Base-by-base conservation (phyloP, 2,329 filamentous ascomycete genomes). In the Byssochlamys sp. region DNA sequence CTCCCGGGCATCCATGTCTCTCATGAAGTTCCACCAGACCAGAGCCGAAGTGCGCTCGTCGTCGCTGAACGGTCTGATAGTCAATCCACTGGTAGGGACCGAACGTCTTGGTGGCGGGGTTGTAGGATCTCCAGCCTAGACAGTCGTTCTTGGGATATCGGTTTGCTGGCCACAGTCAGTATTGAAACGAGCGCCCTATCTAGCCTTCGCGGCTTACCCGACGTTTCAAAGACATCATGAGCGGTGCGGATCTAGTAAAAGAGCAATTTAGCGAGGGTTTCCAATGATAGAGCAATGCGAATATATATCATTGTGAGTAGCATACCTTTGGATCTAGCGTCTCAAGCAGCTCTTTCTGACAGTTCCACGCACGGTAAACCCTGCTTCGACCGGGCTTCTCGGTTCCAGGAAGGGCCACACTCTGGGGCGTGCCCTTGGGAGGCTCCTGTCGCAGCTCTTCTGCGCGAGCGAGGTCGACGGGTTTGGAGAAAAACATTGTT, bases 21-120 rank as follows among this genome's bases (percentile, higher is more conserved):
- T 87, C 82, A 73, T 95, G 89, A 63, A 97, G 76, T 73, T 94
- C 87, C 45, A 91, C 86, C 53, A 97, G 74, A 58, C 92, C 94
- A 45, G 87, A 88, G 62, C 94, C 94, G 64, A 96, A 83, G 71
- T 94, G 89, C 69, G 87, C 88, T 69, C 89, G 85, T 69, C 91
- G 84, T 75, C 84, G 81, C 59, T 87, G 85, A n/a, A 92, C 82
- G 60, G 94, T 84, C 66, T 80, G 81, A 68, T 95, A 97, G 59
- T 86, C 89, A 65, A 91, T 76, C 91, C 91, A 97, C 59, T 86
- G 80, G 70, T 88, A 99, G 63, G 84, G 83, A 58, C 87, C 85
- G 74, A 84, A 96, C 1, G 82, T 81, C 76, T 91, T 87, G 53
- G 85, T 89, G 39, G 75, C 76, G 2, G 87, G 74, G 72, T 95